A percentile compares a stretch with the other conserved stretches of the same genome.
phyloP scores from a whole-genome alignment of 176 grass and related monocot species.

The Juncus inflexus region DNA sequence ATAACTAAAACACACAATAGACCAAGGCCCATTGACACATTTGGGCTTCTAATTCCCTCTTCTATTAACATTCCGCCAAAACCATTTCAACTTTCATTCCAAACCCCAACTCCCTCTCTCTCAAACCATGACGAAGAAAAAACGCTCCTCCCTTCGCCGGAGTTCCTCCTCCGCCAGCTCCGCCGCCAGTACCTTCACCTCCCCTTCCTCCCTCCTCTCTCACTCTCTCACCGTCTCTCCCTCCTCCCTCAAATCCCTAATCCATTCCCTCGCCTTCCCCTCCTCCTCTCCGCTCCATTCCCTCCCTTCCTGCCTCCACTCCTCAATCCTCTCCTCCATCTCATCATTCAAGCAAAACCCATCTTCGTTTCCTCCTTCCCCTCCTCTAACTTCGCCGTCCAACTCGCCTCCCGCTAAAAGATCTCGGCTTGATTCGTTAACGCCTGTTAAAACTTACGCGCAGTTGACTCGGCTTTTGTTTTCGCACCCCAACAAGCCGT shows the following conservation, averaged over 20 bases:
- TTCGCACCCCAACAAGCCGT: slow-evolving; percentile 54
- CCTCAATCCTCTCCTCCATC: slow-evolving; percentile 21
- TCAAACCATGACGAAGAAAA: slow-evolving; percentile 11
- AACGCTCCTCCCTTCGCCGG: not conserved
- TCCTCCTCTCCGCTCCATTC: slow-evolving; percentile 44
- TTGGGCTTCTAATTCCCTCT: no score
- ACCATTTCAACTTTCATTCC: not conserved
- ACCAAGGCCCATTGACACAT: not conserved
- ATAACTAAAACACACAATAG: not conserved
- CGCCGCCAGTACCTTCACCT: slow-evolving; percentile 7
- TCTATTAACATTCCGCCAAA: not conserved
- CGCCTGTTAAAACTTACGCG: slow-evolving; percentile 34
- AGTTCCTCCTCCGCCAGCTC: not conserved
- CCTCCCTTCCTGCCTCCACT: slow-evolving; percentile 35
- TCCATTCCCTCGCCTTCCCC: slow-evolving; percentile 34
- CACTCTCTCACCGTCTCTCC: slow-evolving; percentile 23
- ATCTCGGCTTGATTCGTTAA: slow-evolving; percentile 9
- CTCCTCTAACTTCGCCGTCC: slow-evolving; percentile 23
- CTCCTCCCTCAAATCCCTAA: slow-evolving; percentile 30
- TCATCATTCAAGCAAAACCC: slow-evolving; percentile 34
- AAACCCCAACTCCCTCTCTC: no score
- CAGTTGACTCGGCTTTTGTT: slow-evolving; percentile 57
- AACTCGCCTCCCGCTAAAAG: slow-evolving; percentile 6
- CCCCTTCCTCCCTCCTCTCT: slow-evolving; percentile 33
- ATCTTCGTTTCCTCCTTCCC: slow-evolving; percentile 37